Evolutionary conservation across 345 rosid species (phyloP), one percentile per base, ranked within the genome.

Genomic region (Gossypium thurberi): DNA sequence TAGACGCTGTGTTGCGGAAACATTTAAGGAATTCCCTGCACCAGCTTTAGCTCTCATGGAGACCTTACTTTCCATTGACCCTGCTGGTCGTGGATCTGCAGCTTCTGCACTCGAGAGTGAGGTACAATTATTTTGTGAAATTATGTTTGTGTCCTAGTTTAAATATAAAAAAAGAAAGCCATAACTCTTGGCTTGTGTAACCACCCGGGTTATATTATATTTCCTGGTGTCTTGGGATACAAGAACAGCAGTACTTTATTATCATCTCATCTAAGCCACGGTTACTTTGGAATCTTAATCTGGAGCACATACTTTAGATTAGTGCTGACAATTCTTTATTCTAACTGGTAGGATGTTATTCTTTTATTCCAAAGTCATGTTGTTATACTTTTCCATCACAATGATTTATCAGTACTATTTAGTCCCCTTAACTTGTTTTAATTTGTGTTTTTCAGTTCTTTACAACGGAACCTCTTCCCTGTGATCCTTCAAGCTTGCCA

Each of bases 401-500:
- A 28, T 53, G 6, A 57, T 56, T 42, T 44, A 43, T 17, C 52
- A 56, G 1, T 40, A 25, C 10, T 44, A 3, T 63, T 13, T 52
- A n/a, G 20, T 2, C 28, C 59, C 40, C 53, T 75, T 74, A 56
- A 64, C 76, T 69, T 87, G 75, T 59, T 50, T 11, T 68, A 37
- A 33, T 69, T 60, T 77, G 73, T 61, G 63, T 50, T 75, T 50
- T 78, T 44, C 90, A 94, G 98, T 94, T 94, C 87, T 90, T 94
- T 74, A 63, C 83, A 28, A 78, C 79, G 28, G 90, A 85, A 75
- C 98, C 98, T 37, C 81, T 90, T 80, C 98, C 98, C 10, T 92
- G 98, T 79, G 88, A 89, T 80, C 98, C 98, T 79, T 90, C 91
- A 68, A 92, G 91, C 79, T 87, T 94, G 88, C 98, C 98, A 1